Conservation (phyloP, 495 filamentous ascomycete genomes). For the Xylaria acuta region DNA sequence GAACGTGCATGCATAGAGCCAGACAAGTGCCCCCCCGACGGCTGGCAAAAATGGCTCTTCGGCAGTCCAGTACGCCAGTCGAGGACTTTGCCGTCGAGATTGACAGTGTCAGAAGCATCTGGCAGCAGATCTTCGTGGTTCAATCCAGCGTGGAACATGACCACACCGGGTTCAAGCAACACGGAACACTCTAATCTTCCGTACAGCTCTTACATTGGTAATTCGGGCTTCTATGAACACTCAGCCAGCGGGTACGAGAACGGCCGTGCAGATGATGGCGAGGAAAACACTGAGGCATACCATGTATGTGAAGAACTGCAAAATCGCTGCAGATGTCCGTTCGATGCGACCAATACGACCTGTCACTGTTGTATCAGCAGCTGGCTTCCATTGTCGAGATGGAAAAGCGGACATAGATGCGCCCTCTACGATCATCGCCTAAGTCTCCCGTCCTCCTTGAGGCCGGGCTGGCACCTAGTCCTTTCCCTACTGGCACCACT, state of each 20-base stretch:
- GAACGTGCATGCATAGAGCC: not conserved
- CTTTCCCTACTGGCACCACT: not conserved
- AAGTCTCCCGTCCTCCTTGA: not conserved
- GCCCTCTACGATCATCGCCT: not conserved
- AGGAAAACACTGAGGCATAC: not conserved
- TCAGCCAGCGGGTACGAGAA: not conserved
- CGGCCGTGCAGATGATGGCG: not conserved
- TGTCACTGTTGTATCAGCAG: not conserved
- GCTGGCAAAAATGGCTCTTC: slow-evolving; percentile 10
- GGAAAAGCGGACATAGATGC: not conserved
- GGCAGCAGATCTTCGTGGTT: slow-evolving; percentile 8
- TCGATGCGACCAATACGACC: not conserved
- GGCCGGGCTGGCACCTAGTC: not conserved
- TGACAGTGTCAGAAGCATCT: slow-evolving; percentile 21
- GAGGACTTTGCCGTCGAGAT: not conserved
- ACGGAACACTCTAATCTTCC: slow-evolving; percentile 16
- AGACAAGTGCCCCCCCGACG: slow-evolving; percentile 20
- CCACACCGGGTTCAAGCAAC: slow-evolving; percentile 9
- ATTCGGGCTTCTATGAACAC: not conserved
- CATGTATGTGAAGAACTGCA: not conserved
- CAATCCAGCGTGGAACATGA: not conserved
- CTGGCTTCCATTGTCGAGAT: not conserved
- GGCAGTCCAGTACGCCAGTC: not conserved
- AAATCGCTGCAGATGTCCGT: not conserved
- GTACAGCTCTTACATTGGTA: not conserved